Conservation (phyloP, 2,329 filamentous ascomycete genomes). For the Ophidiomyces ophidiicola region DNA sequence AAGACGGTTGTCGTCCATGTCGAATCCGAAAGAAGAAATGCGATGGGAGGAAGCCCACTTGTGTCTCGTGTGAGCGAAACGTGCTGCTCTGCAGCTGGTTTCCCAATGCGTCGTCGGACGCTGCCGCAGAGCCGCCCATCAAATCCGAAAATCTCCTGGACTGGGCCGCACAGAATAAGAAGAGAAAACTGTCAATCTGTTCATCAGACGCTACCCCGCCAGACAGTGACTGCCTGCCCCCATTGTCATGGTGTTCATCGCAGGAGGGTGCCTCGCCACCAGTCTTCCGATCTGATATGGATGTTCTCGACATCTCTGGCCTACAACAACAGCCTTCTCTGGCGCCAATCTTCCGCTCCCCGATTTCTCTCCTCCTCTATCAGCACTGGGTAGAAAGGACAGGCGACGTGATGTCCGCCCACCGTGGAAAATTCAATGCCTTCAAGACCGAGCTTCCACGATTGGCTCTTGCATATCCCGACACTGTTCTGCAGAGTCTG, state of each 20-base stretch:
- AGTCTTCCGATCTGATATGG: conserved; percentile 1
- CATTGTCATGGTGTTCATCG: not conserved
- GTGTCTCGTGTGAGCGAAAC: conserved; percentile 12
- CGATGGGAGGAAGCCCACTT: conserved; percentile 10
- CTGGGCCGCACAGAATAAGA: not conserved
- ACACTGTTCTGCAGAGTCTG: conserved; percentile 10
- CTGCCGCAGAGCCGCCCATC: not conserved
- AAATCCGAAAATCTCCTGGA: not conserved
- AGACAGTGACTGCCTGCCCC: not conserved
- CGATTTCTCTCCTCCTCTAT: conserved; percentile 10
- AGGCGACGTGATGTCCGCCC: conserved; percentile 11
- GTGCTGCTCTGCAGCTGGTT: conserved; percentile 13
- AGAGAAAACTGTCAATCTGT: conserved; percentile 3
- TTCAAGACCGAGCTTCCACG: conserved; percentile 12
- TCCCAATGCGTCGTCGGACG: not conserved
- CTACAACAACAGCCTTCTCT: conserved; percentile 6
- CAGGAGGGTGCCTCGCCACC: not conserved
- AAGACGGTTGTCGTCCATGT: conserved; percentile 12
- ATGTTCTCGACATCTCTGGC: conserved; percentile 6
- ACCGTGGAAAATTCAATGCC: conserved; percentile 11
- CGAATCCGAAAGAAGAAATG: conserved; percentile 12
- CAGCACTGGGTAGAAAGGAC: conserved; percentile 13
- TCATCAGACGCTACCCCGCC: not conserved
- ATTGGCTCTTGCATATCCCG: conserved; percentile 10
- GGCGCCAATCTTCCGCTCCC: conserved; percentile 10